These are phyloP conservation scores for Condylostoma magnum DNA, from an alignment of 169 alveolate genomes.

Conservation along the genomic window DNA sequence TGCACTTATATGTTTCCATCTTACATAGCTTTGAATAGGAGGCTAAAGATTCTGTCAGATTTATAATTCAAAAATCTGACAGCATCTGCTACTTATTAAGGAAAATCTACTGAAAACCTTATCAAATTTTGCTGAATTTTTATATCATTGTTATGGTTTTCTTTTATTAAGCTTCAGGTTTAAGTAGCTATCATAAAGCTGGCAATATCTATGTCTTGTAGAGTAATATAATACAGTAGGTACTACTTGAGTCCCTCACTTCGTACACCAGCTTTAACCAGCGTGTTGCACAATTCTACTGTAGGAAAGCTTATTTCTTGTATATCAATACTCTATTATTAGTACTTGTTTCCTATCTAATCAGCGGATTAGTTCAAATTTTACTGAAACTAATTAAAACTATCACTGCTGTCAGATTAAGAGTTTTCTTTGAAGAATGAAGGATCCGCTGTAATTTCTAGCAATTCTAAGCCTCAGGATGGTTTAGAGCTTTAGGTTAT, in stretches of 20 bases:
- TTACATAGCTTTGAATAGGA: background rate
- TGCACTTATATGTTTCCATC: background rate
- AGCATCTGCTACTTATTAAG: conserved; percentile 2
- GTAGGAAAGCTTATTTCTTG: background rate
- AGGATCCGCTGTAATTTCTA: conserved; percentile 25
- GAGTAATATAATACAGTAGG: background rate
- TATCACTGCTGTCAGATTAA: background rate
- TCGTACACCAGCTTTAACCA: conserved; percentile 18
- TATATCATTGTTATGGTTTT: background rate
- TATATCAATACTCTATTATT: too few relatives aligned
- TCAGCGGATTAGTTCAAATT: too few relatives aligned
- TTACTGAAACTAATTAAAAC: too few relatives aligned
- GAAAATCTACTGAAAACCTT: background rate
- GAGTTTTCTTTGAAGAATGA: conserved; percentile 18
- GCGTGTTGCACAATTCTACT: background rate
- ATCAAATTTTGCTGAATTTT: background rate
- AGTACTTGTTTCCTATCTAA: too few relatives aligned
- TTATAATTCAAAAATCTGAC: background rate
- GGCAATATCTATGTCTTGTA: background rate
- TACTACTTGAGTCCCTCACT: conserved; percentile 10
- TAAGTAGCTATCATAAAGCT: background rate
- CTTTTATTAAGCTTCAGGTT: background rate
- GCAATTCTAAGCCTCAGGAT: background rate
- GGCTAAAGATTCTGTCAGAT: background rate
- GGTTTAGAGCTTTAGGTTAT: background rate